Percentiles rank a stretch among this genome's conserved stretches.
Evolutionary conservation across 2,329 filamentous ascomycete genomes (phyloP).

Genomic region (Microcera coccophila): DNA sequence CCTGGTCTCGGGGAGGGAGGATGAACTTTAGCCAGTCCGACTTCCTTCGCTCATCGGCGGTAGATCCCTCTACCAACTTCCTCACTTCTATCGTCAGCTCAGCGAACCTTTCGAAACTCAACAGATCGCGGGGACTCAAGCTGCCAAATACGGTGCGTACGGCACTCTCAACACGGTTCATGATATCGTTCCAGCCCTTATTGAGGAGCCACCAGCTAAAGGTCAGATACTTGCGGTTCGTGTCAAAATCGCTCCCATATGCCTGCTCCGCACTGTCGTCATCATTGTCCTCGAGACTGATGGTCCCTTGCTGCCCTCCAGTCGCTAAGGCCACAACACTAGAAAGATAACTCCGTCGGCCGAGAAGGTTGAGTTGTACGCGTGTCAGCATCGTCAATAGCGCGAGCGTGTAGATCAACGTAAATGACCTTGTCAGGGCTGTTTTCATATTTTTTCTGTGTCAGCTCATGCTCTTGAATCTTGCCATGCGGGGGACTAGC

Average conservation of each 20-base stretch:
- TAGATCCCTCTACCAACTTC: constrained; percentile 72
- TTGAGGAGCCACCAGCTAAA: constrained; percentile 99
- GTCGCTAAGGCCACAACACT: constrained; percentile 89
- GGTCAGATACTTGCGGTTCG: constrained; percentile 88
- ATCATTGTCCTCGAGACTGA: constrained; percentile 89
- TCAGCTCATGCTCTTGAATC: constrained; percentile 7
- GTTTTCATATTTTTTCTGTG: constrained; percentile 6
- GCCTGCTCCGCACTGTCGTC: constrained; percentile 78
- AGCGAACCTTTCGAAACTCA: constrained; percentile 75
- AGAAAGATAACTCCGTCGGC: constrained; percentile 90
- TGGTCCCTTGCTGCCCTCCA: constrained; percentile 67
- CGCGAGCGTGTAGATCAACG: constrained; percentile 84
- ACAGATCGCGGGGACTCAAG: constrained; percentile 81
- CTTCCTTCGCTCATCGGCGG: constrained; percentile 37
- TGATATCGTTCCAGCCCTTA: constrained; percentile 78
- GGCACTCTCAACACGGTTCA: constrained; percentile 75
- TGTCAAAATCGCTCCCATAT: constrained; percentile 92
- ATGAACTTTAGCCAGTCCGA: constrained; percentile 77
- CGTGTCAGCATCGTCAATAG: constrained; percentile 88
- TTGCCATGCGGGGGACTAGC: background rate
- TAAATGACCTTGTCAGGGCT: constrained; percentile 90
- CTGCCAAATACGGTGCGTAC: constrained; percentile 88
- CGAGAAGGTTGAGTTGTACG: constrained; percentile 94
- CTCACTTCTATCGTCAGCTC: constrained; percentile 79
- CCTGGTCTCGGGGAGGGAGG: constrained; percentile 73